Evolutionary conservation across 1,284 basidiomycete genomes (phyloP), one percentile per base, ranked within the genome.

Genomic region (Schizophyllum commune): DNA sequence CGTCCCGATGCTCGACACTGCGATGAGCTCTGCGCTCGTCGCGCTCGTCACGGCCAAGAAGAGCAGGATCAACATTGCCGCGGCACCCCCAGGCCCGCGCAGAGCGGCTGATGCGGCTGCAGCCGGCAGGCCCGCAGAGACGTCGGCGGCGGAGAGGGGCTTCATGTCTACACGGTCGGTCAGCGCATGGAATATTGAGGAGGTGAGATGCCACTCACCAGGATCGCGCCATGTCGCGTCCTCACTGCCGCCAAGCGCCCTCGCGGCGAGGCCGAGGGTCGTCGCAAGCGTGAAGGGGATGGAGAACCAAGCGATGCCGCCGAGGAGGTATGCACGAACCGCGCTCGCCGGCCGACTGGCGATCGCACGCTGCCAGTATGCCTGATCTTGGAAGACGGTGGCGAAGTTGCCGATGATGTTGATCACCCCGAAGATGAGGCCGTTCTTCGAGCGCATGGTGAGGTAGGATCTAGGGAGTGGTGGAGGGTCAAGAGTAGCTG

Each of bases 11-110:
- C 85, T 85, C 5, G 88, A 91, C 1, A 92, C 90, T 0, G 94
- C 94, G 67, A 96, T 95, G 59, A 96, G 81, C 73, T 98, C 94
- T 4, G 95, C 94, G 21, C 88, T 88, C 19, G 89, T 89, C 0
- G 93, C 92, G 17, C 88, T 91, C 0, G 93, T 96, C 65, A 96
- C 92, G 8, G 91, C 89, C 66, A 92, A 74, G 76, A 92, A 91
- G 20, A 93, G 79, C 0, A 92, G 77, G 4, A 92, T 72, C 5
- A 92, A 77, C 63, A 92, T 72, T 0, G 86, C 83, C 2, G 81
- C 83, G 0, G 91, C 93, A 47, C 92, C 92, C 0, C 82, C 79
- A 69, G 89, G 79, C 0, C 91, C 91, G 17, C 95, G 77, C 27
- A 96, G 79, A 0, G 91, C 91, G 0, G 86, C 82, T 0, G 92